phyloP scores from a whole-genome alignment of 2,329 filamentous ascomycete genomes.

The Hypoxylon sp. region DNA sequence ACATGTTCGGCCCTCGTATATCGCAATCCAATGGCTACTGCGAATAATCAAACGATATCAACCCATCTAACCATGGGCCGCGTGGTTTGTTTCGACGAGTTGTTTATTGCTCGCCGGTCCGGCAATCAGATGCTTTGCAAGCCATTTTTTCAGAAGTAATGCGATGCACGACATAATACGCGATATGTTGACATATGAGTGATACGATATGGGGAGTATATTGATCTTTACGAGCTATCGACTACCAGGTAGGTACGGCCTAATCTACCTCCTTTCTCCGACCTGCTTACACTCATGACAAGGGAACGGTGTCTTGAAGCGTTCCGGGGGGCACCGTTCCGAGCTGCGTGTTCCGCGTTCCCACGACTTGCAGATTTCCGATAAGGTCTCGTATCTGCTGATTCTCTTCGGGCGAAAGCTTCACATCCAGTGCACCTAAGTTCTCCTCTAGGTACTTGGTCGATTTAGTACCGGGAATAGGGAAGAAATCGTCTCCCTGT shows the following conservation, averaged over 20 bases:
- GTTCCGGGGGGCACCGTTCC: constrained; percentile 4
- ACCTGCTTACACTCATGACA: constrained; percentile 15
- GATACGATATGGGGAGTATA: neutral
- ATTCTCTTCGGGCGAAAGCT: constrained; percentile 56
- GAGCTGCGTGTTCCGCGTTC: constrained; percentile 18
- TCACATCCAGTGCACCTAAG: constrained; percentile 52
- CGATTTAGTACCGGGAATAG: constrained; percentile 56
- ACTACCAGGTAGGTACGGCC: neutral
- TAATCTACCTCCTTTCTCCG: neutral
- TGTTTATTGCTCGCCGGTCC: neutral
- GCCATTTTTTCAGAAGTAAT: too few species aligned
- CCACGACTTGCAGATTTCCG: constrained; percentile 46
- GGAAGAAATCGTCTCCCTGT: constrained; percentile 61
- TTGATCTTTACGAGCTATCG: neutral
- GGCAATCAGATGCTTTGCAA: too few species aligned
- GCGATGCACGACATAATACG: neutral
- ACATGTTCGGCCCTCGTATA: constrained; percentile 5
- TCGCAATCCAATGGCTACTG: neutral
- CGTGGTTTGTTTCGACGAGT: neutral
- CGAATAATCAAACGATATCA: neutral
- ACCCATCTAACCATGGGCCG: neutral
- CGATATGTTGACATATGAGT: neutral
- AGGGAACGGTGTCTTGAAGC: constrained; percentile 35
- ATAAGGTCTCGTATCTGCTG: constrained; percentile 56
- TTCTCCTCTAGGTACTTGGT: constrained; percentile 55